Conservation (phyloP, 1,139 yeast species). For the Scheffersomyces parashehatae region DNA sequence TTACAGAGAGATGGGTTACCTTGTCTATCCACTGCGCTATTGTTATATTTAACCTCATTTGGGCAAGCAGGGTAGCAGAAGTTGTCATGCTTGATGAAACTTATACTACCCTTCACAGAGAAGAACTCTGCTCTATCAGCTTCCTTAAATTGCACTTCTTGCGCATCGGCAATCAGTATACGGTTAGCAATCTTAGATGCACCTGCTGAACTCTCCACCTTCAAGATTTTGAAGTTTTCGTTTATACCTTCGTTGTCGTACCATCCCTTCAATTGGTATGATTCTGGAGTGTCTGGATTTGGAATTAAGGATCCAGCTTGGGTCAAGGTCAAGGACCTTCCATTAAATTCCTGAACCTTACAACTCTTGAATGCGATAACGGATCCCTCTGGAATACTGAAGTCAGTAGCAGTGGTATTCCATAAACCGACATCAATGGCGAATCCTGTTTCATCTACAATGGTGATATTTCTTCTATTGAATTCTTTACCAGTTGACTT, state of each 20-base stretch:
- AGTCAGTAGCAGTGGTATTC: constrained; percentile 85
- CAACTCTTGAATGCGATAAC: constrained; percentile 93
- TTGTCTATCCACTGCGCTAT: constrained; percentile 11
- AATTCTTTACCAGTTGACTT: constrained; percentile 87
- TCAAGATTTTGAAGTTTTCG: constrained; percentile 63
- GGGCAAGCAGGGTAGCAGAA: constrained; percentile 92
- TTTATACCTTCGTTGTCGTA: constrained; percentile 75
- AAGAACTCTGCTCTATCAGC: constrained; percentile 77
- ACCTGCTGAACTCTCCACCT: constrained; percentile 31
- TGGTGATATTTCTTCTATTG: constrained; percentile 82
- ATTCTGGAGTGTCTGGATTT: constrained; percentile 88
- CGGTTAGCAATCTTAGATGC: constrained; percentile 48
- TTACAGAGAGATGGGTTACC: constrained; percentile 53
- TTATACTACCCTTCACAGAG: constrained; percentile 69
- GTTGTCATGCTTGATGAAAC: constrained; percentile 69
- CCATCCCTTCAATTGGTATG: constrained; percentile 92
- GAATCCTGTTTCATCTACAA: constrained; percentile 83
- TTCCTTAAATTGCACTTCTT: constrained; percentile 61
- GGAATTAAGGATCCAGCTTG: constrained; percentile 73
- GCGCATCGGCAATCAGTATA: constrained; percentile 66
- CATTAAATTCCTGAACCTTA: constrained; percentile 85
- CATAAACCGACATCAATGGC: constrained; percentile 83
- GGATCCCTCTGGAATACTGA: constrained; percentile 71
- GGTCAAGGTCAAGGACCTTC: constrained; percentile 79
- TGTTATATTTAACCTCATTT: constrained; percentile 35